A percentile compares a stretch with the other conserved stretches of the same genome.
phyloP scores from a whole-genome alignment of 495 filamentous ascomycete genomes.

The Penicillium cosmopolitanum region DNA sequence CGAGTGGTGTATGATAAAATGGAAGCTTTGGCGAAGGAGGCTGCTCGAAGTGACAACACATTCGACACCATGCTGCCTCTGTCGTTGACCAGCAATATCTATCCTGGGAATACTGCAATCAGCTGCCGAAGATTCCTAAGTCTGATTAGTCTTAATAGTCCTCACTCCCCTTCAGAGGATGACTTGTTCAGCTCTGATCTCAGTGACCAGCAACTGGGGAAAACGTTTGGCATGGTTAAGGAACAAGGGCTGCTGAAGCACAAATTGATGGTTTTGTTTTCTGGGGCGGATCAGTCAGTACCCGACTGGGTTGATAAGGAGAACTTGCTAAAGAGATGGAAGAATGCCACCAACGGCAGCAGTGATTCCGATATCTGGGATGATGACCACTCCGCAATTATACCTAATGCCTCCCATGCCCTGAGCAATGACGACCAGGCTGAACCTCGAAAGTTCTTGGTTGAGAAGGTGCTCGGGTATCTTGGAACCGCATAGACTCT shows the following conservation, averaged over 20 bases:
- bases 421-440: conserved; percentile 52
- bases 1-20: conserved; percentile 28
- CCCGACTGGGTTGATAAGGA: conserved; percentile 65
- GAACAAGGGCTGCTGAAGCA: conserved; percentile 55
- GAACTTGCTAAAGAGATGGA: conserved; percentile 65
- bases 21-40: conserved; percentile 34
- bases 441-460: conserved; percentile 41
- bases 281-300: conserved; percentile 72
- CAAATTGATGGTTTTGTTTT: conserved; percentile 57
- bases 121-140: conserved; percentile 67
- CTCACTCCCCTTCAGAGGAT: conserved; percentile 66
- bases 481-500: conserved; percentile 19
- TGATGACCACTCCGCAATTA: conserved; percentile 38
- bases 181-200: conserved; percentile 89
- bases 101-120: conserved; percentile 41
- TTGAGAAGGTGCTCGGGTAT: conserved; percentile 41
- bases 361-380: conserved; percentile 42
- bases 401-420: conserved; percentile 51
- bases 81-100: conserved; percentile 36
- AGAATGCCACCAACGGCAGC: conserved; percentile 52
- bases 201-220: conserved; percentile 53
- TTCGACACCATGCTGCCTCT: conserved; percentile 41
- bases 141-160: conserved; percentile 57
- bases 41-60: conserved; percentile 15
- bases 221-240: conserved; percentile 66